phyloP scores from a whole-genome alignment of 768 basidiomycete genomes.

The Mycena rebaudengoi region DNA sequence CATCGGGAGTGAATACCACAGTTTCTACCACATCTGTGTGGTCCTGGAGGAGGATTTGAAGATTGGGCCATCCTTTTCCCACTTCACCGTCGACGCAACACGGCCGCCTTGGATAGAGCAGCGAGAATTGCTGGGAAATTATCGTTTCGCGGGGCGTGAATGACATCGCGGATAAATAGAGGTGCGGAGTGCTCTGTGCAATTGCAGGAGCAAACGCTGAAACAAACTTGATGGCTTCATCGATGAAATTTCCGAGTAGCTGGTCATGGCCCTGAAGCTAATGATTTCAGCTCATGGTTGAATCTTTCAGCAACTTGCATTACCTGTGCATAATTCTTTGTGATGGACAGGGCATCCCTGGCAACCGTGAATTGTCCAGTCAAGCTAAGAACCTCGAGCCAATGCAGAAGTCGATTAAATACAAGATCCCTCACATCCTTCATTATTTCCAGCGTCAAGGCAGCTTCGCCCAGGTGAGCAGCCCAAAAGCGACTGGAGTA shows the following conservation, averaged over 20 bases:
- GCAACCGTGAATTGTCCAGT: conserved; percentile 21
- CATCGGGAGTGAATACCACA: conserved; percentile 30
- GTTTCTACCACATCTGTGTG: not conserved
- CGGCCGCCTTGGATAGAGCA: not conserved
- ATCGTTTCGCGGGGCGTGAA: conserved; percentile 38
- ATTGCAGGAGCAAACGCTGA: conserved; percentile 39
- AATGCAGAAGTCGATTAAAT: conserved; percentile 39
- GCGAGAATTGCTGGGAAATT: conserved; percentile 25
- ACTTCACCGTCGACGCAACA: not conserved
- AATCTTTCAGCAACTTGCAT: too few relatives aligned
- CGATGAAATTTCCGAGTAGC: too few relatives aligned
- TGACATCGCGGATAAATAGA: conserved; percentile 49
- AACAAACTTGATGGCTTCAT: conserved; percentile 42
- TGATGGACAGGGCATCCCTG: conserved; percentile 1
- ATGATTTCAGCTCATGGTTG: too few relatives aligned
- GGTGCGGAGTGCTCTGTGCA: conserved; percentile 42
- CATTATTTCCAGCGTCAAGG: conserved; percentile 13
- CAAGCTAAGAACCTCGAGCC: conserved; percentile 48
- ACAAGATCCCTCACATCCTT: conserved; percentile 30
- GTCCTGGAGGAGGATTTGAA: conserved; percentile 25
- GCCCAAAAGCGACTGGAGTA: conserved; percentile 51
- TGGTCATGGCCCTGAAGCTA: too few relatives aligned
- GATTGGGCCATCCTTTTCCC: not conserved
- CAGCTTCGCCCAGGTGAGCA: conserved; percentile 31
- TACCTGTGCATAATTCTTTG: conserved; percentile 4